These are phyloP conservation scores for Letharia lupina DNA, from an alignment of 495 filamentous ascomycete genomes.

Conservation along the genomic window DNA sequence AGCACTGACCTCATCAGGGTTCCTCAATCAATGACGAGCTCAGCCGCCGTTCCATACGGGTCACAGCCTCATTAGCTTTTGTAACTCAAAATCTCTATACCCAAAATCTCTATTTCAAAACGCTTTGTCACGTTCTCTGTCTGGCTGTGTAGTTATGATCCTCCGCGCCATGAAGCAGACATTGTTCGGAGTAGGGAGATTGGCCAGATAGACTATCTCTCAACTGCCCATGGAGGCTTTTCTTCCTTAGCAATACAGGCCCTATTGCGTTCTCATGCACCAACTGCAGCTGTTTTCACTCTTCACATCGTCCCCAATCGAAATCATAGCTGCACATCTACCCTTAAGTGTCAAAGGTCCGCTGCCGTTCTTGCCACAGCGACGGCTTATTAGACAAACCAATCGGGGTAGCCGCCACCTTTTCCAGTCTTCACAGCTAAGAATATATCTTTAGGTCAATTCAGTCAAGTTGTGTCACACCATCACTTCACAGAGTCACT, in stretches of 20 bases:
- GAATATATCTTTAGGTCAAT: background rate
- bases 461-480: background rate
- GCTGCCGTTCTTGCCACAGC: background rate
- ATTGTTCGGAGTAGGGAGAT: background rate
- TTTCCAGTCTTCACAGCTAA: background rate
- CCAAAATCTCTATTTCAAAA: background rate
- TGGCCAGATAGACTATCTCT: background rate
- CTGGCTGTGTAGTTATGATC: background rate
- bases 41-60: background rate
- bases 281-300: background rate
- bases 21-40: slow-evolving; percentile 4
- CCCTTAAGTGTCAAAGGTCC: background rate
- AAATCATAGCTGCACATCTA: background rate
- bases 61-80: background rate
- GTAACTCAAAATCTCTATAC: background rate
- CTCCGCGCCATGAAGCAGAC: background rate
- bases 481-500: background rate
- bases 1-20: slow-evolving; percentile 1
- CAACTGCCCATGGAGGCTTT: background rate
- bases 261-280: background rate
- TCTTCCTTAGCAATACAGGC: background rate
- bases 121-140: background rate
- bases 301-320: background rate
- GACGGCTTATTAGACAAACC: background rate
- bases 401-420: background rate